Base-by-base conservation (phyloP, 1,139 yeast species). In the Candida pseudocylindracea region DNA sequence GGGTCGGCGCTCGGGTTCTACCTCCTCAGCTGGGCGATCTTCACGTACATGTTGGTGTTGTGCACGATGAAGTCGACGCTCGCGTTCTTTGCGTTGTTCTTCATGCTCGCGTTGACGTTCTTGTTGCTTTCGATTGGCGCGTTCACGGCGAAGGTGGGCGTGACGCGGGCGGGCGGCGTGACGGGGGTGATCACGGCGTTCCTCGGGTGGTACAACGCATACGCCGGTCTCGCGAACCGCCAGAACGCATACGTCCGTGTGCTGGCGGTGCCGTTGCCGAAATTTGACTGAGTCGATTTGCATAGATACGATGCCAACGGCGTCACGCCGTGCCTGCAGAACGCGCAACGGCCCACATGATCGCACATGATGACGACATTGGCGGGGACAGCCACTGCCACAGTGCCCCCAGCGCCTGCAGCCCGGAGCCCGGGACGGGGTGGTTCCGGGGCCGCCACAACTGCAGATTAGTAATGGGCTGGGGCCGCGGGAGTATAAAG, bases 161-260 rank as follows among this genome's bases (percentile, higher is more conserved):
- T 61, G 7, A 54, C 57, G 31, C 66, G 63, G 44, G 81, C 80
- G n/a, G 85, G 80, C 37, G 88, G 85, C 30, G 71, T 69, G 32
- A 51, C 71, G 42, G 79, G 81, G 26, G 53, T 73, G 28, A 45
- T 73, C 31, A 62, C 76, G 12, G 66, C 76, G 7, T 52, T 67
- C 30, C 45, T 64, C 32, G 88, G 79, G 4, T 72, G 73, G 57
- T 73, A 62, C 47, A 64, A 64, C 41, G 63, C 56, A 36, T 53
- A 49, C 35, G 59, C 63, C 2, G 65, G 65, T 44, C 42, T 54
- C 32, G 54, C 57, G 29, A 60, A 49, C 36, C 39, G 38, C 5
- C 45, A 51, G 13, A 59, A 59, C 45, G 47, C 61, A 20, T 60
- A 59, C 43, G 40, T 63, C 36, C 42, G 43, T 5, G 49, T 54